Evolutionary conservation across 306 rosid species (phyloP).

Genomic region (Herpetospermum pedunculosum): DNA sequence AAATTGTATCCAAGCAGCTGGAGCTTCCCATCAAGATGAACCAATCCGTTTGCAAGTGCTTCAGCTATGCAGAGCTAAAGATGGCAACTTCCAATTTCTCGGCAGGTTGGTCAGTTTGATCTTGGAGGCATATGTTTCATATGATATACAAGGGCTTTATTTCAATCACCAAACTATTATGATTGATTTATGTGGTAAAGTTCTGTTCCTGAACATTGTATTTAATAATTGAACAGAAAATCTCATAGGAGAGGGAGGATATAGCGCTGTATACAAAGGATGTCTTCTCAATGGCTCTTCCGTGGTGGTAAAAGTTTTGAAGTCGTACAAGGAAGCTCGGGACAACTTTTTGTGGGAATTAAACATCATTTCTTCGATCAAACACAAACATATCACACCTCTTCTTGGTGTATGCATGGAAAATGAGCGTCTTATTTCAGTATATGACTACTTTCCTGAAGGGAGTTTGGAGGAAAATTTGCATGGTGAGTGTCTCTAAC

Average conservation of each 20-base stretch:
- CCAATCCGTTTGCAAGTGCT: constrained; percentile 44
- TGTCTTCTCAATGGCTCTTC: constrained; percentile 43
- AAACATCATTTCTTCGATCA: constrained; percentile 50
- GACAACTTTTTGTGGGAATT: constrained; percentile 52
- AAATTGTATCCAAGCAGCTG: background rate
- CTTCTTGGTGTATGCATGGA: constrained; percentile 57
- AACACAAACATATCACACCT: constrained; percentile 44
- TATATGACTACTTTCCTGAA: constrained; percentile 58
- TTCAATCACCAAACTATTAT: background rate
- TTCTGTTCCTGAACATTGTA: background rate
- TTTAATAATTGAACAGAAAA: constrained; percentile 35
- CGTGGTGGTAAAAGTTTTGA: constrained; percentile 62
- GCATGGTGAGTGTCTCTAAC: constrained; percentile 36
- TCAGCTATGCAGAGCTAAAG: constrained; percentile 43
- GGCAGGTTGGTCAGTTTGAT: constrained; percentile 34
- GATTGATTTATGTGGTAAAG: background rate
- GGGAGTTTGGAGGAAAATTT: constrained; percentile 74
- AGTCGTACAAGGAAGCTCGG: constrained; percentile 50
- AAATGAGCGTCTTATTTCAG: constrained; percentile 46
- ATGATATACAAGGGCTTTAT: background rate
- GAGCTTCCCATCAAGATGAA: constrained; percentile 25
- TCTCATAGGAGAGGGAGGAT: constrained; percentile 82
- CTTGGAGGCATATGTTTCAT: constrained; percentile 2
- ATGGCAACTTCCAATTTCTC: constrained; percentile 55
- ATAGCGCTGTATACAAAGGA: constrained; percentile 66